Percentiles rank a stretch among this genome's conserved stretches.
phyloP scores from a whole-genome alignment of 441 rosid species.

The Pelargonium myrrhifolium region DNA sequence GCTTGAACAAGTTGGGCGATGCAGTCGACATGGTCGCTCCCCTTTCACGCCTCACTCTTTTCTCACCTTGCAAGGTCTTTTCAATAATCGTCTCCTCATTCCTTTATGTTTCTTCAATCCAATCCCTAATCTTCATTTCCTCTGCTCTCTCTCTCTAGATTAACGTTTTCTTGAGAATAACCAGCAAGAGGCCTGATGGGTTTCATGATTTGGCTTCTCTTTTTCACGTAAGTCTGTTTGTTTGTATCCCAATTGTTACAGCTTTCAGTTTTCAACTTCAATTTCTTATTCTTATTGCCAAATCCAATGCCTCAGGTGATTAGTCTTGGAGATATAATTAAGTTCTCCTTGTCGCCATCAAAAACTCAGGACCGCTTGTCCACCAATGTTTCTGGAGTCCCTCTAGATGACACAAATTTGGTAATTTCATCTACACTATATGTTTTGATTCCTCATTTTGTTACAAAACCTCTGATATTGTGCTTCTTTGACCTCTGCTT shows the following conservation, averaged over 20 bases:
- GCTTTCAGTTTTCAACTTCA: neutral
- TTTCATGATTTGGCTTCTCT: constrained; percentile 92
- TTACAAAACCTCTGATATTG: constrained; percentile 11
- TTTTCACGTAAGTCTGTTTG: constrained; percentile 59
- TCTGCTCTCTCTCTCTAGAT: constrained; percentile 30
- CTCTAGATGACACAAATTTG: constrained; percentile 73
- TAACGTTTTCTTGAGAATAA: constrained; percentile 88
- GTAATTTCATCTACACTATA: constrained; percentile 22
- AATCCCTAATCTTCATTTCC: neutral
- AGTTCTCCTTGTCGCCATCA: constrained; percentile 83
- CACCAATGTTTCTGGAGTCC: constrained; percentile 83
- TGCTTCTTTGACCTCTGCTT: constrained; percentile 14
- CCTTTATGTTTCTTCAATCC: neutral
- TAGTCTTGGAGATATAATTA: constrained; percentile 76
- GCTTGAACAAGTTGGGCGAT: constrained; percentile 61
- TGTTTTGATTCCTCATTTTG: constrained; percentile 10
- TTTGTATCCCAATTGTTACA: neutral
- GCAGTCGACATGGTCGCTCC: constrained; percentile 74
- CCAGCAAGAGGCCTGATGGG: constrained; percentile 75
- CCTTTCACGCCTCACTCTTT: constrained; percentile 77
- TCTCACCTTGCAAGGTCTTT: constrained; percentile 92
- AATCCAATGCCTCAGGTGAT: constrained; percentile 41
- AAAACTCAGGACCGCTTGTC: constrained; percentile 65
- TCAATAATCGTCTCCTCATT: constrained; percentile 3
- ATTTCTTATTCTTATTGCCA: too few species aligned